Percentiles rank a stretch among this genome's conserved stretches.
Evolutionary conservation across 306 rosid species (phyloP).

Genomic region (Erythrophleum fordii): DNA sequence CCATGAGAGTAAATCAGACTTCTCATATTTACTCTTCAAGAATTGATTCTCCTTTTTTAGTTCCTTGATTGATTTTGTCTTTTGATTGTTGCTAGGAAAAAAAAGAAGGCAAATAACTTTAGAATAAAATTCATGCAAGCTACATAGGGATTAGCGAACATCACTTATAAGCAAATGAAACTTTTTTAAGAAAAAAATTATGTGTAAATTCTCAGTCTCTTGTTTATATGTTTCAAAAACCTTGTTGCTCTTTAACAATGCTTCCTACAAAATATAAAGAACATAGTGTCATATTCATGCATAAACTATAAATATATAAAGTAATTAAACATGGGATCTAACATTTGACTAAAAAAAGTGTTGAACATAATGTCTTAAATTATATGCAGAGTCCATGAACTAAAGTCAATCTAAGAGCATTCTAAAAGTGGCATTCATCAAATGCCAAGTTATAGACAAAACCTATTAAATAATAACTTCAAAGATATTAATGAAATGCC

Average conservation of each 20-base stretch:
- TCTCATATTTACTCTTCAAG: conserved; percentile 90
- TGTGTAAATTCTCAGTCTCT: conserved; percentile 84
- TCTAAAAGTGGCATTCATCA: not conserved
- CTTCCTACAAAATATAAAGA: conserved; percentile 65
- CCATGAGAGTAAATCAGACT: conserved; percentile 86
- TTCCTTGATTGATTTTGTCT: conserved; percentile 93
- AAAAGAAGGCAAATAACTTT: conserved; percentile 27
- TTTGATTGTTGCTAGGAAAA: conserved; percentile 56
- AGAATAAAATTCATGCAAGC: conserved; percentile 27
- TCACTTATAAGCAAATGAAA: conserved; percentile 26
- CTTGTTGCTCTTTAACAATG: conserved; percentile 86
- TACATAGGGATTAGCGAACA: conserved; percentile 32
- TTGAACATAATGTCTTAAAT: not conserved
- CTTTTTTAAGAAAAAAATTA: not conserved
- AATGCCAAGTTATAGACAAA: not conserved
- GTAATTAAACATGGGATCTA: not conserved
- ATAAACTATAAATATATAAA: not conserved
- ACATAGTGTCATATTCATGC: conserved; percentile 15
- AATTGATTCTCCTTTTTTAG: conserved; percentile 91
- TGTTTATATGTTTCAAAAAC: conserved; percentile 91
- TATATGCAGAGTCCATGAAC: not conserved
- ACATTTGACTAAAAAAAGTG: not conserved
- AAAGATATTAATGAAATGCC: not conserved
- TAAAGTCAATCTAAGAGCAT: conserved; percentile 14
- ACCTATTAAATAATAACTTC: not conserved